Evolutionary conservation across 1,284 basidiomycete genomes (phyloP).

Genomic region (Irpex sp.): DNA sequence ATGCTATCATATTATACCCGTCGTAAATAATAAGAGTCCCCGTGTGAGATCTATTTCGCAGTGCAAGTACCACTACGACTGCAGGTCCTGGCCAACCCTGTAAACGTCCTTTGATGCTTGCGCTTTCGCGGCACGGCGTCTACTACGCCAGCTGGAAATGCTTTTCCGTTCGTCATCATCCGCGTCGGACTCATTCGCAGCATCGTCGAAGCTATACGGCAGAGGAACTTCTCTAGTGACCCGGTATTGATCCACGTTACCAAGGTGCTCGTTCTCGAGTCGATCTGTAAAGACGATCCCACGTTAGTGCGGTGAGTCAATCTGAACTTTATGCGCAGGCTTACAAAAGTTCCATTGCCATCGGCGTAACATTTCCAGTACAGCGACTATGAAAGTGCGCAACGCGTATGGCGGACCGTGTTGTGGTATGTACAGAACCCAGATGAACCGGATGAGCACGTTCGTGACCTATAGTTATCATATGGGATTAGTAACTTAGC

Average conservation of each 20-base stretch:
- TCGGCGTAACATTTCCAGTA: constrained; percentile 78
- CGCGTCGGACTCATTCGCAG: constrained; percentile 29
- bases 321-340: background rate
- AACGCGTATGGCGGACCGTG: constrained; percentile 47
- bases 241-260: constrained; percentile 85
- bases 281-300: constrained; percentile 43
- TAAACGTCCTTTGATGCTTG: background rate
- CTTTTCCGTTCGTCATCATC: constrained; percentile 26
- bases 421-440: constrained; percentile 75
- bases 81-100: background rate
- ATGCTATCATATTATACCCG: background rate
- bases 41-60: background rate
- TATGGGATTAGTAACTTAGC: background rate
- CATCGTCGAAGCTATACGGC: constrained; percentile 60
- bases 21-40: background rate
- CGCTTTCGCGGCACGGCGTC: constrained; percentile 8
- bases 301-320: background rate
- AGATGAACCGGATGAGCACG: constrained; percentile 74
- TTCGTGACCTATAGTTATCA: constrained; percentile 54
- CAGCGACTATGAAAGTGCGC: constrained; percentile 66
- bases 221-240: constrained; percentile 75
- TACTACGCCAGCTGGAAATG: constrained; percentile 22
- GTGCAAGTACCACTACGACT: background rate
- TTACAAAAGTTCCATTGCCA: constrained; percentile 92
- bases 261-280: constrained; percentile 84